Evolutionary conservation across 495 filamentous ascomycete genomes (phyloP), one percentile per base, ranked within the genome.

Genomic region (Mycothermus thermophilus): DNA sequence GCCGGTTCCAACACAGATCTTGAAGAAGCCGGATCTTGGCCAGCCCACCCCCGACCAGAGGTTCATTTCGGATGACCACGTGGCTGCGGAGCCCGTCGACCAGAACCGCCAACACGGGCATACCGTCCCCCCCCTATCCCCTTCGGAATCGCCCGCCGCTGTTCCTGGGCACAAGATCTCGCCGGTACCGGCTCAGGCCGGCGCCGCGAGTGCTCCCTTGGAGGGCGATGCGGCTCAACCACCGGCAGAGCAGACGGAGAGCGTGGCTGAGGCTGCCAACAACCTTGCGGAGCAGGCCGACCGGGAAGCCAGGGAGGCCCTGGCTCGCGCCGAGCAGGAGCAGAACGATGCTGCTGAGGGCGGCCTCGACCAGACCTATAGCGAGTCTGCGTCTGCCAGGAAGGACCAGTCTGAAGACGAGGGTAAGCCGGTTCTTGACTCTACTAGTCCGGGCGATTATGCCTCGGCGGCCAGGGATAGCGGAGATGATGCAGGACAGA

Each of bases 211-310:
- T n/a, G n/a, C n/a, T n/a, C n/a, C n/a, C n/a, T n/a, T n/a, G n/a
- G n/a, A n/a, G n/a, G n/a, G n/a, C n/a, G n/a, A n/a, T n/a, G n/a
- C n/a, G n/a, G n/a, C n/a, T 60, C 18, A 57, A 50, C 45, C 58
- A 63, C 11, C 54, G 52, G n/a, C 9, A 57, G 58, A 59, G 22
- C 58, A 67, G 32, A 71, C 64, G 19, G 75, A 80, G 51, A 81
- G 72, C 21, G 80, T 92, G 4, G 63, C 77, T 20, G 71, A 81
- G 8, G 80, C 83, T 10, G 64, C 87, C 19, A 71, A 61, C 23
- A 76, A 77, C 17, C 64, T 85, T 32, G 80, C 75, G 6, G 65
- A 70, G 38, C 62, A 77, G 48, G 76, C 78, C 30, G 71, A 81
- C 34, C 67, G 73, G 34, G 72, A 86, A 47, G 74, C 79, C 7